A percentile compares a stretch with the other conserved stretches of the same genome.
phyloP scores from a whole-genome alignment of 352 stramenopile species.

The Phytophthora multivora region DNA sequence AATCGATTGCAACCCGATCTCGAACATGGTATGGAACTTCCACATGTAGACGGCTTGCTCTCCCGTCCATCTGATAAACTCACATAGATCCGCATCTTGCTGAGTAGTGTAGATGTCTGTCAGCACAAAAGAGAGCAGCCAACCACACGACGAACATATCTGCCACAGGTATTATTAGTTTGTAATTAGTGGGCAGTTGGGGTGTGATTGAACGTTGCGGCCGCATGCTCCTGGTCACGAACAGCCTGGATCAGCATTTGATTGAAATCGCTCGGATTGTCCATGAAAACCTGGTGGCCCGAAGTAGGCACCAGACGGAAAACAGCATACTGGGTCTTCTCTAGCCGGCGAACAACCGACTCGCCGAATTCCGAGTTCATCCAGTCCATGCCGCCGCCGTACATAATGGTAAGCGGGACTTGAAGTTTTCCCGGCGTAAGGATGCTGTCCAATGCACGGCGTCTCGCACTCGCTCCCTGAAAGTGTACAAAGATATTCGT shows the following conservation, averaged over 20 bases:
- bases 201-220: slow-evolving; percentile 25
- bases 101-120: slow-evolving; percentile 3
- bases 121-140: slow-evolving; percentile 19
- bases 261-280: slow-evolving; percentile 83
- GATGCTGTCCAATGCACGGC: slow-evolving; percentile 53
- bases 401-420: slow-evolving; percentile 83
- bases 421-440: slow-evolving; percentile 55
- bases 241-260: slow-evolving; percentile 70
- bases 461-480: slow-evolving; percentile 56
- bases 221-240: slow-evolving; percentile 59
- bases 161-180: slow-evolving; percentile 28
- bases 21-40: slow-evolving; percentile 16
- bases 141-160: slow-evolving; percentile 26
- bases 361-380: slow-evolving; percentile 75
- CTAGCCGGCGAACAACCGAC: slow-evolving; percentile 57
- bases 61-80: slow-evolving; percentile 25
- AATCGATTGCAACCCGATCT: slow-evolving; percentile 3
- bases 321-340: slow-evolving; percentile 67
- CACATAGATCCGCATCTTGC: slow-evolving; percentile 16
- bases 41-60: slow-evolving; percentile 16
- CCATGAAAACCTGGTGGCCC: slow-evolving; percentile 87
- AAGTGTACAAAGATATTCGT: slow-evolving; percentile 1
- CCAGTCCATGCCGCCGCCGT: slow-evolving; percentile 78
- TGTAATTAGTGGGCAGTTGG: slow-evolving; percentile 13
- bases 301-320: slow-evolving; percentile 71